Percentiles rank a stretch among this genome's conserved stretches.
These are phyloP conservation scores for Ogataea saltuana DNA, from an alignment of 805 yeast species.

Conservation along the genomic window DNA sequence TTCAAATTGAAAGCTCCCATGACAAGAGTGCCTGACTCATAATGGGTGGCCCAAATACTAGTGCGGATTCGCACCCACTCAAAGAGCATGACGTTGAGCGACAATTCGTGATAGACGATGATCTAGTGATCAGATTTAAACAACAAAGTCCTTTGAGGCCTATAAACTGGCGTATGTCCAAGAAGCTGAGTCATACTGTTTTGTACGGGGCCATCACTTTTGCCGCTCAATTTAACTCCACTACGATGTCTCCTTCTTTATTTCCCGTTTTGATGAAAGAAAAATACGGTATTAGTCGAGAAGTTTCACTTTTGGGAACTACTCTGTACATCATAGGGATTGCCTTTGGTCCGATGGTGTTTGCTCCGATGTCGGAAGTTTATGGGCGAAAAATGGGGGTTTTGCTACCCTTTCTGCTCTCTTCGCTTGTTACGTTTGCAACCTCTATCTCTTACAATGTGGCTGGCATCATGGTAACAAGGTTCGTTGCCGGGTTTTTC, in stretches of 20 bases:
- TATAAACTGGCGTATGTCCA: constrained; percentile 37
- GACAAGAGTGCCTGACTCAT: background rate
- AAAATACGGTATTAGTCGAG: constrained; percentile 44
- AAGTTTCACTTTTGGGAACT: constrained; percentile 52
- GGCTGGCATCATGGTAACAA: constrained; percentile 50
- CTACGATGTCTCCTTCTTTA: constrained; percentile 45
- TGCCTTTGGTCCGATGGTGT: constrained; percentile 65
- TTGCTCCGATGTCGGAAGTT: constrained; percentile 61
- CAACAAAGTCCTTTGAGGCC: constrained; percentile 30
- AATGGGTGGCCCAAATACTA: background rate
- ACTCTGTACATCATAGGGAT: constrained; percentile 65
- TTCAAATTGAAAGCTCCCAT: too few relatives aligned
- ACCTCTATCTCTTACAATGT: constrained; percentile 51
- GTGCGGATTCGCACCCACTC: constrained; percentile 1
- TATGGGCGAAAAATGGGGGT: constrained; percentile 46
- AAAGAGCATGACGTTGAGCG: background rate
- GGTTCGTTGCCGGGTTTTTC: constrained; percentile 60
- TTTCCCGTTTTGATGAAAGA: constrained; percentile 26
- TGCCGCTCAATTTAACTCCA: constrained; percentile 52
- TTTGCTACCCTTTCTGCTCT: constrained; percentile 41
- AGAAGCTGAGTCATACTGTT: constrained; percentile 41
- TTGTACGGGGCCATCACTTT: constrained; percentile 42
- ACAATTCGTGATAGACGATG: background rate
- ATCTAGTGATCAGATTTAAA: constrained; percentile 3
- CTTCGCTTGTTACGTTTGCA: constrained; percentile 48